Evolutionary conservation across 1,284 basidiomycete genomes (phyloP).

Genomic region (Uromyces viciae-fabae): DNA sequence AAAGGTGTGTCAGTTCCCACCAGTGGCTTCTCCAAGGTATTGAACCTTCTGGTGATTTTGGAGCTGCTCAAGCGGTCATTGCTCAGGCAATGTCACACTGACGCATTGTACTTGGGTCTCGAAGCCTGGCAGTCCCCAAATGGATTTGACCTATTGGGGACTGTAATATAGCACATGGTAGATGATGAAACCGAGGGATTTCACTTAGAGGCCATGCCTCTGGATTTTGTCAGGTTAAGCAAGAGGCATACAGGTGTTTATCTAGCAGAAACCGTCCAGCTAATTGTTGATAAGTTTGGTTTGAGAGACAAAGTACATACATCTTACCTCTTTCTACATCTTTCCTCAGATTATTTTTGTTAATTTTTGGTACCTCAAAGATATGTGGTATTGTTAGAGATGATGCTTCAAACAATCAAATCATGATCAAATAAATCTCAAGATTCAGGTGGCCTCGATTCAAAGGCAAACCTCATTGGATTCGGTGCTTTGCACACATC

Average conservation of each 20-base stretch:
- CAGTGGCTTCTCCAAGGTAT: neutral
- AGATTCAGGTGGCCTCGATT: neutral
- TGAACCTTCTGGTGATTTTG: neutral
- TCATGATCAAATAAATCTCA: neutral
- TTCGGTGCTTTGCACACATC: neutral
- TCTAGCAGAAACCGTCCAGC: neutral
- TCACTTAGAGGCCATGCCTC: neutral
- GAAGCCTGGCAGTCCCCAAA: neutral
- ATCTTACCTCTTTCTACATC: neutral
- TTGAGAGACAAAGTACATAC: neutral
- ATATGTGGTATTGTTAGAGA: neutral
- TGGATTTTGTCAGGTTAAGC: conserved; percentile 1
- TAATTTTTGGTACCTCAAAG: neutral
- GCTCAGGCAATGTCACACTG: no score
- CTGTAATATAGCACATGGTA: conserved; percentile 1
- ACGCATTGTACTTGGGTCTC: neutral
- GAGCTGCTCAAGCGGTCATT: neutral
- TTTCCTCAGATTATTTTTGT: neutral
- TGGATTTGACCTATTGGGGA: neutral
- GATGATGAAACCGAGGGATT: neutral
- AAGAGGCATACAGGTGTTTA: neutral
- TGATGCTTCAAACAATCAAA: neutral
- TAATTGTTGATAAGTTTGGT: conserved; percentile 11
- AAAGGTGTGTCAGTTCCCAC: neutral
- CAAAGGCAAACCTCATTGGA: neutral